A percentile compares a stretch with the other conserved stretches of the same genome.
Conservation (phyloP, 306 rosid genomes). For the Sesbania bispinosa region DNA sequence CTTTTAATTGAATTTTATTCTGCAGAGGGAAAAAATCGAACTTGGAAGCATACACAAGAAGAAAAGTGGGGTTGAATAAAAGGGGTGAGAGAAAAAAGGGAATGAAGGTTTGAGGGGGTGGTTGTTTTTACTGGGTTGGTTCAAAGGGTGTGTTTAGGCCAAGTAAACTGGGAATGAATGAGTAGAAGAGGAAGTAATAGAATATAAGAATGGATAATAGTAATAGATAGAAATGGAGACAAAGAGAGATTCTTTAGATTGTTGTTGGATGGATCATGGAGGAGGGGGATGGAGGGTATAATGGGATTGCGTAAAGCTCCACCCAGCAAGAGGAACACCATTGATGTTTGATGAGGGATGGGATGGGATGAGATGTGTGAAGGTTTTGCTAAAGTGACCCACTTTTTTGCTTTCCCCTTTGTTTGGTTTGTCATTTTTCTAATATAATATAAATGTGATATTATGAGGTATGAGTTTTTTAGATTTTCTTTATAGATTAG, state of each 20-base stretch:
- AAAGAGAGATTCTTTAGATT: neutral
- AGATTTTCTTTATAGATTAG: neutral
- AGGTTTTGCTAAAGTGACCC: conserved; percentile 30
- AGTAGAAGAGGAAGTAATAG: too few species aligned
- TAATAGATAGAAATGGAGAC: neutral
- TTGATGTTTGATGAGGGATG: conserved; percentile 7
- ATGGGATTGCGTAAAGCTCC: conserved; percentile 92
- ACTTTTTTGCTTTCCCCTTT: conserved; percentile 22
- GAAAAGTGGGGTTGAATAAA: neutral
- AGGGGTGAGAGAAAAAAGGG: neutral
- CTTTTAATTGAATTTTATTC: neutral
- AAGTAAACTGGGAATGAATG: neutral
- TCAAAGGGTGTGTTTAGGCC: conserved; percentile 7
- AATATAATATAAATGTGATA: too few species aligned
- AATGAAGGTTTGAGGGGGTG: neutral
- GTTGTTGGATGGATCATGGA: neutral
- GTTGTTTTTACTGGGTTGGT: neutral
- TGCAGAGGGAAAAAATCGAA: neutral
- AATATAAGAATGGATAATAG: neutral
- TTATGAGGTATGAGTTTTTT: too few species aligned
- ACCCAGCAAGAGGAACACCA: conserved; percentile 42
- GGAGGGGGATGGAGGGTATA: conserved; percentile 30
- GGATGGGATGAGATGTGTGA: too few species aligned
- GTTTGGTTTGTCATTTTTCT: conserved; percentile 27
- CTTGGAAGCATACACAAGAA: neutral